phyloP scores from a whole-genome alignment of 305 asterid genomes.

The Petunia hybrid region DNA sequence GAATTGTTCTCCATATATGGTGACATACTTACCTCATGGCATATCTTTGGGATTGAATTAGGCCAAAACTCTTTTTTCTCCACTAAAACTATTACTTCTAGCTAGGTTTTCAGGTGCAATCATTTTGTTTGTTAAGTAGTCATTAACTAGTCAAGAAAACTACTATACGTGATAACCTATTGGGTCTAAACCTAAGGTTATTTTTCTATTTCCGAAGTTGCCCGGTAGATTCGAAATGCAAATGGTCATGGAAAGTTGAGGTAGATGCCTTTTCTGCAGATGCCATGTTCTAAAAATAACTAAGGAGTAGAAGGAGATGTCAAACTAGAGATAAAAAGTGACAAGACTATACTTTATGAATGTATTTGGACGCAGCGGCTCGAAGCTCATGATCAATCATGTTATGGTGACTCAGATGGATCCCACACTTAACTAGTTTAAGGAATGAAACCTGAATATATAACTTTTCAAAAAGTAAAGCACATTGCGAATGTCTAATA shows the following conservation, averaged over 20 bases:
- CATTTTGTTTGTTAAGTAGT: background rate
- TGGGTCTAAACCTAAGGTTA: background rate
- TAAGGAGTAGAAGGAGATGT: background rate
- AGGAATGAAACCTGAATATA: conserved; percentile 1
- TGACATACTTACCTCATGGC: background rate
- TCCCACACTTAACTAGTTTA: conserved; percentile 18
- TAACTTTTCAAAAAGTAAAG: conserved; percentile 14
- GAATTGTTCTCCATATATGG: no score
- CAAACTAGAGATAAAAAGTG: conserved; percentile 20
- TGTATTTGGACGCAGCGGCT: conserved; percentile 22
- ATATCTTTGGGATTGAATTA: background rate
- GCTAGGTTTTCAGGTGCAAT: background rate
- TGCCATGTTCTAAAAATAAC: background rate
- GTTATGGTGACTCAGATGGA: conserved; percentile 23
- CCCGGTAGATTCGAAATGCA: conserved; percentile 14
- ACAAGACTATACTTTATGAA: background rate
- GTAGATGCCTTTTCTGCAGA: conserved; percentile 14
- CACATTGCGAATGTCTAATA: conserved; percentile 3
- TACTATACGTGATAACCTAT: background rate
- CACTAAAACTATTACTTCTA: background rate
- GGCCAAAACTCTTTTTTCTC: background rate
- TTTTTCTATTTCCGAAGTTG: background rate
- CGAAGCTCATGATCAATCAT: conserved; percentile 26
- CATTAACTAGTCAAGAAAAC: background rate
- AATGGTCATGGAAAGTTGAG: conserved; percentile 19